These are phyloP conservation scores for Leishmania gerbilli DNA, from an alignment of 208 protist species.

Conservation along the genomic window DNA sequence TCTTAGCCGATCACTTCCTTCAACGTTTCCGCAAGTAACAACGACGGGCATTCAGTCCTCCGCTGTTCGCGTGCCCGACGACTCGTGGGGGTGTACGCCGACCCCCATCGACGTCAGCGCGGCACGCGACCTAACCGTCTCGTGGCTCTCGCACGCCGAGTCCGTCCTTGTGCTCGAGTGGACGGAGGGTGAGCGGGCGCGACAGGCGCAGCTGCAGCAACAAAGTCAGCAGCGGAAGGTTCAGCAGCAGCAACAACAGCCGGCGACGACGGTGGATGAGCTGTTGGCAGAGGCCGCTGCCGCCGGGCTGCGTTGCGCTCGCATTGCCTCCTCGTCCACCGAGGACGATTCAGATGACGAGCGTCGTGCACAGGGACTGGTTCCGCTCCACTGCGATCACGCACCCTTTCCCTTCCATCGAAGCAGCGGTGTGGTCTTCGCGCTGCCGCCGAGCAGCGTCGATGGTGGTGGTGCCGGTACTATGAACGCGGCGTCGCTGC, in stretches of 20 bases:
- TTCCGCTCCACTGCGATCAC: conserved; percentile 30
- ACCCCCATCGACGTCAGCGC: conserved; percentile 32
- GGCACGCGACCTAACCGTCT: conserved; percentile 35
- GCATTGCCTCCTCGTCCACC: background rate
- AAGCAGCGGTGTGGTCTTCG: conserved; percentile 29
- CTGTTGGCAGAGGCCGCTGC: conserved; percentile 10
- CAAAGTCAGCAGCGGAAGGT: background rate
- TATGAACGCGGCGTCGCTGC: background rate
- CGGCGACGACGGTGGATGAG: background rate
- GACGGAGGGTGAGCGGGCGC: conserved; percentile 8
- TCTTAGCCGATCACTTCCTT: background rate
- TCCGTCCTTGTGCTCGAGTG: conserved; percentile 30
- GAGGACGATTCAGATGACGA: conserved; percentile 8
- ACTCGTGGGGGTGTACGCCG: conserved; percentile 27
- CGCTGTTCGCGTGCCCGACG: conserved; percentile 32
- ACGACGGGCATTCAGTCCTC: conserved; percentile 36
- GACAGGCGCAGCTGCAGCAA: background rate
- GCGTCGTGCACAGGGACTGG: conserved; percentile 21
- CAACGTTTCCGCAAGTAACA: background rate
- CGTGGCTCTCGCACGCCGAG: conserved; percentile 33
- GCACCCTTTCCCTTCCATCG: conserved; percentile 31
- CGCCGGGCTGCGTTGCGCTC: conserved; percentile 1
- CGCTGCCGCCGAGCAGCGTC: background rate
- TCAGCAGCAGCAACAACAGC: background rate
- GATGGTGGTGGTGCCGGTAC: background rate